phyloP scores from a whole-genome alignment of 352 stramenopile genomes.

The Phytophthora boehmeriae region DNA sequence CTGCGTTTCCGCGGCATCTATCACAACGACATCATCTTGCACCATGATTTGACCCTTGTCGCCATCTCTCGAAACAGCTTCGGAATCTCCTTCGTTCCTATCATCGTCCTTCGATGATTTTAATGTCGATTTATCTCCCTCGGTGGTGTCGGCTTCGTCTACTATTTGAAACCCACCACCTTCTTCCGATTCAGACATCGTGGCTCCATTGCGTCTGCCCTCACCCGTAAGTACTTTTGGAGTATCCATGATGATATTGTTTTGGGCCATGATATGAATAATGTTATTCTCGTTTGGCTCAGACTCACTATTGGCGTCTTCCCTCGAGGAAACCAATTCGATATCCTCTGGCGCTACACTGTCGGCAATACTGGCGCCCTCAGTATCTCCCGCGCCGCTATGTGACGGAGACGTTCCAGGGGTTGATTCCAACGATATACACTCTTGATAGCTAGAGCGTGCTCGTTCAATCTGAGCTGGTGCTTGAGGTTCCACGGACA shows the following conservation, averaged over 20 bases:
- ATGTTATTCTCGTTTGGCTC: not conserved
- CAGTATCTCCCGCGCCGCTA: not conserved
- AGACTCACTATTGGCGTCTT: not conserved
- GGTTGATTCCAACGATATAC: too few relatives aligned
- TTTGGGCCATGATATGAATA: not conserved
- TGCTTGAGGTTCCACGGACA: not conserved
- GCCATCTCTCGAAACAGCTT: conserved; percentile 22
- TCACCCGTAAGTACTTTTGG: not conserved
- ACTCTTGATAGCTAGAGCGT: too few relatives aligned
- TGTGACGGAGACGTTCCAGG: too few relatives aligned
- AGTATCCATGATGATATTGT: not conserved
- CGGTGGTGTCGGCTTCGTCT: conserved; percentile 1
- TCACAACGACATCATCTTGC: conserved; percentile 1
- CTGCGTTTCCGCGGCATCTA: not conserved
- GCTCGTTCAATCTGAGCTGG: not conserved
- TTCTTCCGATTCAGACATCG: not conserved
- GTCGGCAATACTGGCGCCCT: not conserved
- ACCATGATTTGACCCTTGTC: conserved; percentile 8
- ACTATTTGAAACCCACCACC: conserved; percentile 10
- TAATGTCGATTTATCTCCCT: not conserved
- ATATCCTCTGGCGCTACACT: not conserved
- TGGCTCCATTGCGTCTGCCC: not conserved
- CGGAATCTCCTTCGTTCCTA: conserved; percentile 1
- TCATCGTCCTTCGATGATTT: not conserved
- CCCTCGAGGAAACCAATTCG: not conserved